Conservation (phyloP, 1,284 basidiomycete species). For the Mycena sp. region DNA sequence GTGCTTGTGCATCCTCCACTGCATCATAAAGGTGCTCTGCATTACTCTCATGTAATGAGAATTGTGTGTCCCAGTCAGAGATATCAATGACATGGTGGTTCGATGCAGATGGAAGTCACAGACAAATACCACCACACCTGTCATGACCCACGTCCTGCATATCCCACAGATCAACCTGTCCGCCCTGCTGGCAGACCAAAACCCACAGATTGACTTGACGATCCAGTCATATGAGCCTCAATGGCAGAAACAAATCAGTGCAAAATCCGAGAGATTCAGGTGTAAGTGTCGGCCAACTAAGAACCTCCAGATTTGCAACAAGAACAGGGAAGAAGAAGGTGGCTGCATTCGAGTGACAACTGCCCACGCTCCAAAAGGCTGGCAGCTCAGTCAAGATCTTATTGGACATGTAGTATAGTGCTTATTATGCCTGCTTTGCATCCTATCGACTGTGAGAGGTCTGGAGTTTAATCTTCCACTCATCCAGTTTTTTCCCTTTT, state of each 20-base stretch:
- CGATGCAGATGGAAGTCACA: too few species aligned
- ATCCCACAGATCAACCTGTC: conserved; percentile 71
- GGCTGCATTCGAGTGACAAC: conserved; percentile 68
- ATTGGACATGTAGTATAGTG: too few species aligned
- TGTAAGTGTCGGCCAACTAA: conserved; percentile 41
- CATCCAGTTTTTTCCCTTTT: too few species aligned
- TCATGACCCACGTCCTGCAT: conserved; percentile 47
- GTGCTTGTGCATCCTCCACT: conserved; percentile 63
- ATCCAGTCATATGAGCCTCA: conserved; percentile 68
- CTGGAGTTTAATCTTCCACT: too few species aligned
- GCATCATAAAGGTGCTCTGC: conserved; percentile 66
- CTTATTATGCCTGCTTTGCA: too few species aligned
- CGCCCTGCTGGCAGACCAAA: conserved; percentile 60
- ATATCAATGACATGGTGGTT: conserved; percentile 22
- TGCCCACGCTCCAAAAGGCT: conserved; percentile 63
- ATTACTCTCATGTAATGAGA: conserved; percentile 58
- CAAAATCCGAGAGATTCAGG: conserved; percentile 77
- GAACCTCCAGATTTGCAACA: conserved; percentile 63
- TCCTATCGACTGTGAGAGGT: too few species aligned
- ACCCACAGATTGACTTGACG: conserved; percentile 73
- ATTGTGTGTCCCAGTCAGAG: conserved; percentile 49
- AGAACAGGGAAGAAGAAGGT: conserved; percentile 75
- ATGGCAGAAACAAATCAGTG: conserved; percentile 74
- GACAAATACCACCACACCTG: too few species aligned
- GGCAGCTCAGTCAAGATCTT: too few species aligned